Evolutionary conservation across 2,329 filamentous ascomycete genomes (phyloP).

Genomic region (Alternaria incomplexa): DNA sequence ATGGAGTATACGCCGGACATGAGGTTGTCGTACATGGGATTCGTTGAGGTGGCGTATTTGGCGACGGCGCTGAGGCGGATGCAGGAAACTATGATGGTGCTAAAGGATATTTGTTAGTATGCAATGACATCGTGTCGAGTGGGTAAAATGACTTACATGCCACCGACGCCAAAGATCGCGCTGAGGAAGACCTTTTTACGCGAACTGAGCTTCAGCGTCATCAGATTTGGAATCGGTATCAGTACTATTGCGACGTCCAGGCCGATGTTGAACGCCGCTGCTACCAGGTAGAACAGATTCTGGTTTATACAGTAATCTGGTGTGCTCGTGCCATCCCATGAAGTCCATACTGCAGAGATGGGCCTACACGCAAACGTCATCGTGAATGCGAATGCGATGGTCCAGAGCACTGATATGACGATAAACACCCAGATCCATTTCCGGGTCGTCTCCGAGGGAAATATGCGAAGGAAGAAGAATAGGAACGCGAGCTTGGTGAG

Average conservation of each 20-base stretch:
- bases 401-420: conserved; percentile 6
- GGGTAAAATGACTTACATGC: conserved; percentile 39
- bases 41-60: conserved; percentile 48
- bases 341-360: conserved; percentile 26
- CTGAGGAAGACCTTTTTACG: conserved; percentile 40
- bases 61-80: conserved; percentile 51
- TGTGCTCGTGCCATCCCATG: conserved; percentile 20
- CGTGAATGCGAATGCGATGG: conserved; percentile 22
- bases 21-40: conserved; percentile 45
- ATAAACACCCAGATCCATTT: conserved; percentile 14
- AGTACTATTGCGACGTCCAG: conserved; percentile 21
- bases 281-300: conserved; percentile 15
- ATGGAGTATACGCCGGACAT: conserved; percentile 19
- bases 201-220: conserved; percentile 22
- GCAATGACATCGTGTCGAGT: background rate
- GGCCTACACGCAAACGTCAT: conserved; percentile 30
- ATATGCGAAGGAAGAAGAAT: conserved; percentile 33
- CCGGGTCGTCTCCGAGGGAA: conserved; percentile 26
- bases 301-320: conserved; percentile 34
- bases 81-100: conserved; percentile 48
- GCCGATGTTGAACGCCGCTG: conserved; percentile 22
- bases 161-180: conserved; percentile 40
- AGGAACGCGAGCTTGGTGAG: conserved; percentile 33
- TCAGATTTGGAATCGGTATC: conserved; percentile 25
- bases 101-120: conserved; percentile 3